Base-by-base conservation (phyloP, 345 rosid species). In the Heritiera fomes region DNA sequence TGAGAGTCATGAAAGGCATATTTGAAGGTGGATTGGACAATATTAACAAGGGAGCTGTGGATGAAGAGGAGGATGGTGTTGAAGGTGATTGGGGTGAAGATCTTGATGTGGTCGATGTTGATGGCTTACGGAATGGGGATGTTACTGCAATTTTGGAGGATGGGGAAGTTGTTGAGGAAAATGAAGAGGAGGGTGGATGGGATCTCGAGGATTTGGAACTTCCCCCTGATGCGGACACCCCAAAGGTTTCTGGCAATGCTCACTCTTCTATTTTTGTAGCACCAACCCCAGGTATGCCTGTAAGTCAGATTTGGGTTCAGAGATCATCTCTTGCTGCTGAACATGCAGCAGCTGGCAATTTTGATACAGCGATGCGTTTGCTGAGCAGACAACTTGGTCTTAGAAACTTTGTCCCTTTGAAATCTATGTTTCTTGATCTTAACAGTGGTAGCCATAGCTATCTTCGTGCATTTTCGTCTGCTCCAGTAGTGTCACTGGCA, bases 321-420 rank as follows among this genome's bases (percentile, higher is more conserved):
- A 85, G 84, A 72, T 95, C 98, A 3, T 93, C 97, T 67, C 90
- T 93, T 77, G 98, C 98, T 52, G 98, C 97, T 59, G 97, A 95
- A 75, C 98, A 95, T 20, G 97, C 90, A 1, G 94, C 97, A 20
- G 98, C 97, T 15, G 98, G 98, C 69, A 91, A 89, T 85, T 93
- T 93, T 41, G 98, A 93, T 80, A 92, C 97, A 30, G 97, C 98
- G 64, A 93, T 92, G 99, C 89, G 96, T 73, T 78, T 95, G 85
- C 92, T 95, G 67, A 87, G 80, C 84, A 87, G 99, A 85, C 99
- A 95, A 79, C 98, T 95, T 41, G 99, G 99, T 46, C 87, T 95
- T 71, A 88, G 59, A 78, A 95, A 95, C 80, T 95, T 93, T 81
- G 71, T 79, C 40, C 99, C 96, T 18, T 71, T 95, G 85, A 89